Evolutionary conservation across 495 filamentous ascomycete genomes (phyloP).

Genomic region (Amorphotheca resinae): DNA sequence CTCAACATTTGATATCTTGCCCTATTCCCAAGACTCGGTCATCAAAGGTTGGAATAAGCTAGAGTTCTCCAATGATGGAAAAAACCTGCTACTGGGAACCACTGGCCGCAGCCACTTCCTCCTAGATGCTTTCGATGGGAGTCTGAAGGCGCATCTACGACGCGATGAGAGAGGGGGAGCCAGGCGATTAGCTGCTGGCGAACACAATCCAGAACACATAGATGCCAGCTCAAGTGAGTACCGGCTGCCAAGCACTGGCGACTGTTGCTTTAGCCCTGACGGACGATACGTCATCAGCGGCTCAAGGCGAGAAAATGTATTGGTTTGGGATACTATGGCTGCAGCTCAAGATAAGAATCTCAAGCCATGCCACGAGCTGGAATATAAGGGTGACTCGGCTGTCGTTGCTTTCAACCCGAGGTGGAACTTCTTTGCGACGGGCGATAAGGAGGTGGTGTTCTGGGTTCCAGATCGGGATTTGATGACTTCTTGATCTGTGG

Average conservation of each 20-base stretch:
- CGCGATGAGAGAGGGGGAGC: slow-evolving; percentile 31
- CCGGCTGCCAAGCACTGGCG: slow-evolving; percentile 46
- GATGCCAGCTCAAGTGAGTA: slow-evolving; percentile 20
- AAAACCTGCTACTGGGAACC: slow-evolving; percentile 69
- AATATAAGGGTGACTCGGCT: slow-evolving; percentile 52
- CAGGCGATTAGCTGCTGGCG: slow-evolving; percentile 35
- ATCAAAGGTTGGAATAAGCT: slow-evolving; percentile 69
- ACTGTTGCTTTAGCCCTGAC: slow-evolving; percentile 79
- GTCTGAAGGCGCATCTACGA: slow-evolving; percentile 50
- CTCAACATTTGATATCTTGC: slow-evolving; percentile 64
- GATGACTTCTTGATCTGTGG: background rate
- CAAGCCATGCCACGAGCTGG: slow-evolving; percentile 50
- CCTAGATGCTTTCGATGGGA: slow-evolving; percentile 78
- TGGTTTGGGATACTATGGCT: slow-evolving; percentile 70
- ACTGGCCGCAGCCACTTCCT: slow-evolving; percentile 72
- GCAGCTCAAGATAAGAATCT: slow-evolving; percentile 44
- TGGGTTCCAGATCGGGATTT: slow-evolving; percentile 69
- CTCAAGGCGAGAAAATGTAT: slow-evolving; percentile 52
- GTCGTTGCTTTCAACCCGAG: slow-evolving; percentile 81
- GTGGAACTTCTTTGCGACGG: slow-evolving; percentile 79
- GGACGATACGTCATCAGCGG: slow-evolving; percentile 78
- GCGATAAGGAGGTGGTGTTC: slow-evolving; percentile 76
- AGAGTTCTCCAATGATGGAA: slow-evolving; percentile 92
- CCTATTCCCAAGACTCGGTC: slow-evolving; percentile 25
- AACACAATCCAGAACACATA: slow-evolving; percentile 21